Conservation (phyloP, 805 yeast species). For the Yueomyces sinensis region DNA sequence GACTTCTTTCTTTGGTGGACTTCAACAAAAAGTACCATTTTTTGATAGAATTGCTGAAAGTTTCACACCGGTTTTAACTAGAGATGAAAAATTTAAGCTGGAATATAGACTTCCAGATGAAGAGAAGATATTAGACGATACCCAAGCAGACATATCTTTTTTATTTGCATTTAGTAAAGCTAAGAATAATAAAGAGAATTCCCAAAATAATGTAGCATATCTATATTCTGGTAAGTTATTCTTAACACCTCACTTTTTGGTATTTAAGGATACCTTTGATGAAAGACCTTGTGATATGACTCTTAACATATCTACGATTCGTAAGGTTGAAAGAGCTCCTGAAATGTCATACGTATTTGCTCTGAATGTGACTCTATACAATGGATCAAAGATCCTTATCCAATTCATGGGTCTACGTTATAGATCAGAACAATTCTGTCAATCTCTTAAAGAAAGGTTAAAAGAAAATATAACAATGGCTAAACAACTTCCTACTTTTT, state of each 20-base stretch:
- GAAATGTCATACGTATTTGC: conserved; percentile 67
- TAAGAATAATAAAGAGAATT: conserved; percentile 4
- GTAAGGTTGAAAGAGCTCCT: conserved; percentile 78
- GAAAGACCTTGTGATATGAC: conserved; percentile 52
- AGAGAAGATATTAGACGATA: conserved; percentile 53
- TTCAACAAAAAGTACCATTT: conserved; percentile 35
- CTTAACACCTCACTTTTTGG: conserved; percentile 61
- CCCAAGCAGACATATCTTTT: conserved; percentile 47
- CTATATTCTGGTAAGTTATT: conserved; percentile 51
- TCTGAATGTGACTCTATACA: conserved; percentile 53
- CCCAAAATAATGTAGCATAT: conserved; percentile 16
- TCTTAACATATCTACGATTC: conserved; percentile 63
- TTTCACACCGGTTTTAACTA: conserved; percentile 32
- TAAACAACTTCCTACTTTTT: conserved; percentile 46
- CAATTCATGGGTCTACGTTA: conserved; percentile 72
- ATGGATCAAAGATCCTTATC: conserved; percentile 47
- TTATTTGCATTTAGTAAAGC: conserved; percentile 14
- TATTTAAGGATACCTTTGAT: conserved; percentile 63
- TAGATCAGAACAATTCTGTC: conserved; percentile 71
- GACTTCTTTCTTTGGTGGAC: conserved; percentile 34
- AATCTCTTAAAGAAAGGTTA: conserved; percentile 44
- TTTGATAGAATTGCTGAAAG: conserved; percentile 27
- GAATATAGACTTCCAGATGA: conserved; percentile 60
- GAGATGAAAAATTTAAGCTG: conserved; percentile 57
- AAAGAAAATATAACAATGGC: conserved; percentile 52